phyloP scores from a whole-genome alignment of 768 basidiomycete genomes.

The Agrocybe praecox region DNA sequence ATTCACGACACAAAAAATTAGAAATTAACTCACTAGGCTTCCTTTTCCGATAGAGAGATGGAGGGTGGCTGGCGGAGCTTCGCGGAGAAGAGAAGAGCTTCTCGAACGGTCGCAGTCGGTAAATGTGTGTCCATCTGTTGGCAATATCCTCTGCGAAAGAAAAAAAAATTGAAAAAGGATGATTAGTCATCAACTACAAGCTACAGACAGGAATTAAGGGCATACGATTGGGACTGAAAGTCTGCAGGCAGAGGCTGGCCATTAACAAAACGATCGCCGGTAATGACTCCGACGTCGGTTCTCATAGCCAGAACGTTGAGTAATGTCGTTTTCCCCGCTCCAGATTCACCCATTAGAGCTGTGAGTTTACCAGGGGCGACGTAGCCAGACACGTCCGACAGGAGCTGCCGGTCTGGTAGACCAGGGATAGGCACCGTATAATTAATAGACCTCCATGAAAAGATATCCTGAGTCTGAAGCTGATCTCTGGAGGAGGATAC shows the following conservation, averaged over 20 bases:
- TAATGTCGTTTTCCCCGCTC: slow-evolving; percentile 59
- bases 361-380: slow-evolving; percentile 84
- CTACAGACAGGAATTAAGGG: not conserved
- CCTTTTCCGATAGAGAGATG: slow-evolving; percentile 71
- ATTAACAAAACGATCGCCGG: slow-evolving; percentile 58
- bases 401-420: slow-evolving; percentile 46
- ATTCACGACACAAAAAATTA: slow-evolving; percentile 28
- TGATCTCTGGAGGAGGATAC: not conserved
- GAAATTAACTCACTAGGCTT: slow-evolving; percentile 65
- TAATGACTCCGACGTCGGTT: slow-evolving; percentile 46
- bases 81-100: slow-evolving; percentile 83
- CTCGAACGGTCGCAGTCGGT: slow-evolving; percentile 76
- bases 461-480: slow-evolving; percentile 56
- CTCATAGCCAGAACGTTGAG: slow-evolving; percentile 60
- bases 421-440: slow-evolving; percentile 68
- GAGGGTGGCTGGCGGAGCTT: slow-evolving; percentile 74
- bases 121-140: slow-evolving; percentile 87
- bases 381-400: slow-evolving; percentile 77
- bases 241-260: slow-evolving; percentile 53
- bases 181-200: not conserved
- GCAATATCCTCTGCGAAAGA: slow-evolving; percentile 59
- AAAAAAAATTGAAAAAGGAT: slow-evolving; percentile 9
- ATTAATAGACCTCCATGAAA: slow-evolving; percentile 78
- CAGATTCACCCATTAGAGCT: slow-evolving; percentile 71
- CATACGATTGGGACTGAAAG: slow-evolving; percentile 63